Base-by-base conservation (phyloP, 2,329 filamentous ascomycete species). In the Aspergillus hortae region DNA sequence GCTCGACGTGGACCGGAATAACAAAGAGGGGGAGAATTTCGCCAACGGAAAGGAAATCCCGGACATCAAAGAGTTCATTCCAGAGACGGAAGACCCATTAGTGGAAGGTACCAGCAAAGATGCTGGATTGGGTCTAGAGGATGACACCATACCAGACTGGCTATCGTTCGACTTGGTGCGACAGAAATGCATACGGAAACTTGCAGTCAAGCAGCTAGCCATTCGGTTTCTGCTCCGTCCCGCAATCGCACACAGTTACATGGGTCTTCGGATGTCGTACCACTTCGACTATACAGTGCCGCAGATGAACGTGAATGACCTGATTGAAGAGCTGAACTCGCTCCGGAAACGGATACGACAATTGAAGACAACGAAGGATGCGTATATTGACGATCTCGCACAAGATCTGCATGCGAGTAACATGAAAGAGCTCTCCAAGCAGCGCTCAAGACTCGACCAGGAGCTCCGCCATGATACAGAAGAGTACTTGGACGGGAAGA, bases 171-270 rank as follows among this genome's bases (percentile, higher is more conserved):
- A 68, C 49, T 46, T 60, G 30, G 45, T 67, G 40, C 67, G 69
- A 15, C 61, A 65, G 30, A 71, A 72, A 48, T 71, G 67, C 27
- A 68, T 75, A 14, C 69, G 69, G 45, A 68, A 67, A 44, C 58
- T 75, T 10, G 72, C 70, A 14, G 49, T 73, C 43, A 69, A 63
- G 40, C 69, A 73, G 58, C 67, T 74, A 4, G 68, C 68, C 10
- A 70, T 74, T 40, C 63, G 69, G 11, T 54, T 74, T 36, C 46
- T 75, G 25, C 59, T 75, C 15, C 68, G 72, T 9, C 71, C 71
- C 10, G 60, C 62, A 6, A 63, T 75, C 32, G 70, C 70, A 3
- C 71, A 74, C 50, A 63, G 63, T 25, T 75, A 75, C 44, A 58
- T 57, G 6, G 69, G 69, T 4, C 44, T 71, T 5, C 59, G 59